Evolutionary conservation across 306 rosid species (phyloP), one percentile per base, ranked within the genome.

Genomic region (Prunus fruticosa): DNA sequence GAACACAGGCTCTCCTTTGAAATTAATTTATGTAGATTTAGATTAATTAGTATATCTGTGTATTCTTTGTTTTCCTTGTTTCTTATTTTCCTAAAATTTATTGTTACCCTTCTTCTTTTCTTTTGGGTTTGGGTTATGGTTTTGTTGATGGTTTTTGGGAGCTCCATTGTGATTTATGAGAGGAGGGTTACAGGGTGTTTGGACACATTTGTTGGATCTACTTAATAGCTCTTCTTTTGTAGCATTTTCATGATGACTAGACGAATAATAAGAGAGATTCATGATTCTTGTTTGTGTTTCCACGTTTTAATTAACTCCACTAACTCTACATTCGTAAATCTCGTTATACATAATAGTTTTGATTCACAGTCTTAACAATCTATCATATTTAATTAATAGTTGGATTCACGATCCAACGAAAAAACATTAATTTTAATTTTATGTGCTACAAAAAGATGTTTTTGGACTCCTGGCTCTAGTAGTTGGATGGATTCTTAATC

Each of bases 131-230:
- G 20, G 22, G 34, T 63, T 56, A n/a, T n/a, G 63, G 71, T 23
- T 77, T 73, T 2, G 69, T 84, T 73, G 57, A 67, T 82, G 67
- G 79, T 81, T 83, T 83, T 83, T 76, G 72, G 75, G 73, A 71
- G 76, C 77, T 81, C 81, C 75, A 23, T 78, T 78, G 78, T 79
- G 83, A 67, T 80, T 72, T 78, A 70, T 50, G 64, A 71, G 71
- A 73, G 64, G 75, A 71, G 52, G 67, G 49, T 34, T 34, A 27
- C 38, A 1, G 69, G 19, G 4, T 32, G 32, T 46, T 76, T 68
- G 79, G 75, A 43, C 56, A 51, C 27, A 41, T 62, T 62, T 82
- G 47, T 81, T 56, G 63, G 77, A 54, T 20, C 50, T 71, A 34
- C 38, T 20, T 72, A 71, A 72, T 54, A 20, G 27, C 65, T 71